Base-by-base conservation (phyloP, 75 land plant genomes). In the Sequoia sempervirens region DNA sequence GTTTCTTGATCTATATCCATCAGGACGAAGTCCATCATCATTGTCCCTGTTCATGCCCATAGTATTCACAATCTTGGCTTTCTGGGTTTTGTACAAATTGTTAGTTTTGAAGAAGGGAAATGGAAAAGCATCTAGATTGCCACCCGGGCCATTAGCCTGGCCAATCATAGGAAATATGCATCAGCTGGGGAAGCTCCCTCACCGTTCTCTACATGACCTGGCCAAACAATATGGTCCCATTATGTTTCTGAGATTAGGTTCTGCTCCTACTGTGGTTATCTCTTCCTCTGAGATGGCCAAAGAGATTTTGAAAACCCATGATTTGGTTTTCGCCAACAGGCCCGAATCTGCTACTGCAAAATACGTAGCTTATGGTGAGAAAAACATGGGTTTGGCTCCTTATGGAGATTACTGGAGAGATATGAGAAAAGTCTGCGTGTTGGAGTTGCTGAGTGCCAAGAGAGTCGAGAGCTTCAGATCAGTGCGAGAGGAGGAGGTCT, bases 381-480 rank as follows among this genome's bases (percentile, higher is more conserved):
- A 54, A 23, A 87, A 85, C 54, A 75, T 88, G 18, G 84, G 66
- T 4, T 88, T 85, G 38, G 82, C 87, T 3, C 91, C 88, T 36
- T 87, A 85, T 75, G 91, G 91, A 6, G 86, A 82, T 17, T 54
- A 80, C n/a, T 90, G 91, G 88, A 82, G 87, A 68, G 74, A 75
- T 26, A 41, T 87, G 53, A 53, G 87, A 40, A 87, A 87, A 78
- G 81, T 90, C 36, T 87, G 87, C 26, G 54, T 81, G 2, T 18
- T 80, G 75, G 87, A 90, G 69, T 83, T 87, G 13, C 64, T 90
- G 26, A 84, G 75, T 26, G 70, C 40, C 73, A 90, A 87, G 84
- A 82, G 87, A 17, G 54, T 90, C 1, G 79, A 83, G 20, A 72
- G 75, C 50, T 90, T 87, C 54, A 37, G 82, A 17, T 20, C 32